Evolutionary conservation across 768 basidiomycete species (phyloP).

Genomic region (Xerocomellus dryophilus): DNA sequence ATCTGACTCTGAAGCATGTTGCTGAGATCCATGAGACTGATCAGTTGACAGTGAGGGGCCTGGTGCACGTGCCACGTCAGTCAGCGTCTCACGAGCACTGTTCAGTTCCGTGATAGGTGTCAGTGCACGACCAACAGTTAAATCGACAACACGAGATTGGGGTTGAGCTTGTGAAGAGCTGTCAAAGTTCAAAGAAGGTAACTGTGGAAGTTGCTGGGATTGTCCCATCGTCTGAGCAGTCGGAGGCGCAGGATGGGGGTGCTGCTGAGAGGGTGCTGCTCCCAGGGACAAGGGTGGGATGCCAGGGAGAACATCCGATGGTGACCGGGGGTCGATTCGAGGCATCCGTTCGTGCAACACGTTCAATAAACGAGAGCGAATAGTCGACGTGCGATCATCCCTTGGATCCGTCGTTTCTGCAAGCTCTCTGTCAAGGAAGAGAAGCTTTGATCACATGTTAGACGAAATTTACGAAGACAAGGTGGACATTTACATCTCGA

Average conservation of each 20-base stretch:
- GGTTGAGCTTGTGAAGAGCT: conserved; percentile 13
- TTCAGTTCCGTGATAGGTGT: conserved; percentile 67
- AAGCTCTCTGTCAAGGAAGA: conserved; percentile 84
- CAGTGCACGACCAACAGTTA: conserved; percentile 35
- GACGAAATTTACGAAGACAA: conserved; percentile 1
- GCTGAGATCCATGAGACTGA: conserved; percentile 14
- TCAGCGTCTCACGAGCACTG: conserved; percentile 28
- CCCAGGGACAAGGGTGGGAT: conserved; percentile 18
- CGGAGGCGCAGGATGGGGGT: conserved; percentile 25
- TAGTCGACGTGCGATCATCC: conserved; percentile 70
- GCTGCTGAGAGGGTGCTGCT: conserved; percentile 25
- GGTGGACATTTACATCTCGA: conserved; percentile 62
- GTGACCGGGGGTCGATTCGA: conserved; percentile 27
- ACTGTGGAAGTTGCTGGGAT: conserved; percentile 37
- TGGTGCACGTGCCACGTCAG: conserved; percentile 15
- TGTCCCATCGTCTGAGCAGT: conserved; percentile 9
- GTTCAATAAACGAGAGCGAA: conserved; percentile 59
- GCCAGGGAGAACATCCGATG: conserved; percentile 9
- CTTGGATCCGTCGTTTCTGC: conserved; percentile 76
- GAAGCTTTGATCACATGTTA: conserved; percentile 45
- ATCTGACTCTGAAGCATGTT: conserved; percentile 23
- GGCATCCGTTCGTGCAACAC: conserved; percentile 67
- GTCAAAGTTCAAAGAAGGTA: conserved; percentile 61
- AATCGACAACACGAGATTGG: conserved; percentile 20
- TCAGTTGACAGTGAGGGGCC: conserved; percentile 19